Base-by-base conservation (phyloP, 495 filamentous ascomycete species). In the Penicillium ochrochloron region DNA sequence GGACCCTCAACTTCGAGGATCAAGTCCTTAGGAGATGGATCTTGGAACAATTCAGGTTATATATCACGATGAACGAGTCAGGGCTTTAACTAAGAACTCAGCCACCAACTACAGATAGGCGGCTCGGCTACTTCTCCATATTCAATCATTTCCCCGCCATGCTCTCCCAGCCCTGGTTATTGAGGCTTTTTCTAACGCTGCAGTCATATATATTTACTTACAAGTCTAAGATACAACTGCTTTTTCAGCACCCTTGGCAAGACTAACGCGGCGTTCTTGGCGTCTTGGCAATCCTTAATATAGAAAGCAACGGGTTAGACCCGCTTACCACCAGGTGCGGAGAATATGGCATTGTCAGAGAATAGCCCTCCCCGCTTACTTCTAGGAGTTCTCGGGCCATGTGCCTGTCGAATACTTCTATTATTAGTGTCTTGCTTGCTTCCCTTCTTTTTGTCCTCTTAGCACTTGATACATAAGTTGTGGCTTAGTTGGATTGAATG, bases 251-350 rank as follows among this genome's bases (percentile, higher is more conserved):
- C 27, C 12, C 48, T 31, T 52, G 48, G 48, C 48, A 31, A 25
- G 14, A 27, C 0, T 15, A 11, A 15, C 14, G 3, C 25, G 25
- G 3, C 25, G 19, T 48, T 31, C 48, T 31, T 52, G 48, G 48
- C 25, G 27, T 9, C 48, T 52, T 52, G 48, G 48, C 48, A 31
- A 17, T 29, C 6, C 48, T 52, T 52, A 52, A 52, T 52, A 52
- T 52, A 52, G 48, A 52, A 25, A 14, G 25, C 0, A 31, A 5
- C 48, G 25, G 48, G 23, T 31, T 52, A 15, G 41, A 41, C 4
- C 37, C 37, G 37, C 15, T 41, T 48, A 23, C 19, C 15, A 19
- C 17, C 12, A 3, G 3, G 7, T 12, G n/a, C 41, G 15, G 41
- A 7, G 41, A 1, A 9, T 9, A 15, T 52, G 14, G 48, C 25